Conservation (phyloP, 805 yeast species). For the Saccharomyces mikatae region DNA sequence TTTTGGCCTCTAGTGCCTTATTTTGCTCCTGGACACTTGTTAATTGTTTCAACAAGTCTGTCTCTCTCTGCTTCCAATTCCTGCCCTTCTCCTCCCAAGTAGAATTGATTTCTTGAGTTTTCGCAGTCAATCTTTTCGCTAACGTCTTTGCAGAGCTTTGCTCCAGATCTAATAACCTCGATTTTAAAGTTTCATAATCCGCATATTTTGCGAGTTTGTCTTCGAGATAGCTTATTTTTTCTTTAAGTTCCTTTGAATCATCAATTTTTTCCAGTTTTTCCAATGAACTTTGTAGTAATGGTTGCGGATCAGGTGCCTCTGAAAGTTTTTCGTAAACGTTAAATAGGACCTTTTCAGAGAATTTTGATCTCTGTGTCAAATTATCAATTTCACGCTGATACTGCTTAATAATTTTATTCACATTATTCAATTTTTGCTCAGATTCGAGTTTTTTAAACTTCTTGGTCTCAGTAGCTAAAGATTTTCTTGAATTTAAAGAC, state of each 20-base stretch:
- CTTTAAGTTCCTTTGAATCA: constrained; percentile 44
- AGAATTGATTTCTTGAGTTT: constrained; percentile 65
- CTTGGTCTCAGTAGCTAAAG: constrained; percentile 77
- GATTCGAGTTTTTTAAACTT: constrained; percentile 62
- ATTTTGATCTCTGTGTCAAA: constrained; percentile 68
- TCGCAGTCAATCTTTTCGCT: constrained; percentile 50
- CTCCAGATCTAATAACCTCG: constrained; percentile 52
- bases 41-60: constrained; percentile 42
- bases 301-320: constrained; percentile 91
- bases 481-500: constrained; percentile 65
- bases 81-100: constrained; percentile 64
- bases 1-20: constrained; percentile 62
- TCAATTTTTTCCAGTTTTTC: constrained; percentile 51
- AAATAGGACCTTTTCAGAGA: constrained; percentile 64
- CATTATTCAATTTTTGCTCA: constrained; percentile 47
- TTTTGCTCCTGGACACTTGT: constrained; percentile 46
- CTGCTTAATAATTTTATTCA: constrained; percentile 47
- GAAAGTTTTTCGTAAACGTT: constrained; percentile 67
- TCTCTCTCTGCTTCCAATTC: constrained; percentile 57
- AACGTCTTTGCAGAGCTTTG: constrained; percentile 50
- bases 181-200: constrained; percentile 71
- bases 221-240: constrained; percentile 44
- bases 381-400: constrained; percentile 86
- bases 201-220: constrained; percentile 57
- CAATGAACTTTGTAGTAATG: constrained; percentile 61